These are phyloP conservation scores for Solanum hybrid DNA, from an alignment of 305 asterid species.

Conservation along the genomic window DNA sequence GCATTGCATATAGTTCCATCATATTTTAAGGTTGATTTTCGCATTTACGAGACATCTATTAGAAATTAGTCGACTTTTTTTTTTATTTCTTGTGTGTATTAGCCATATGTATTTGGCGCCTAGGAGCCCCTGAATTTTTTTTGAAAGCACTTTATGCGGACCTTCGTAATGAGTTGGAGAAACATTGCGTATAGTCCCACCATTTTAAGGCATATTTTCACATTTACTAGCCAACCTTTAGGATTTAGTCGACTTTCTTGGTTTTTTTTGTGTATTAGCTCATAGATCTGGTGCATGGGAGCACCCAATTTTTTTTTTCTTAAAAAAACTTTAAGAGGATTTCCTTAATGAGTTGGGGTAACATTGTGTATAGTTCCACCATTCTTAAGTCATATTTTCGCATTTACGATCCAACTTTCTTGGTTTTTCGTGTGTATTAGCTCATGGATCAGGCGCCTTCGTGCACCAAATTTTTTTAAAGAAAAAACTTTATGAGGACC, in stretches of 20 bases:
- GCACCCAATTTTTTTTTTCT: not conserved
- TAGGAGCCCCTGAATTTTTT: not conserved
- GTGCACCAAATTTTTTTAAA: not conserved
- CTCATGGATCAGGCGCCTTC: accelerated
- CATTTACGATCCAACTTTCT: too few species aligned
- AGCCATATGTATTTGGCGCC: not conserved
- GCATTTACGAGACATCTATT: too few species aligned
- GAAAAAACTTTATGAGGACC: not conserved
- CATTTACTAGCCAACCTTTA: not conserved
- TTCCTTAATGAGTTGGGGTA: not conserved
- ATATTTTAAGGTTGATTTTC: too few species aligned
- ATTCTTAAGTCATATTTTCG: not conserved
- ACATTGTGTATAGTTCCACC: not conserved
- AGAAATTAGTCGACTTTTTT: too few species aligned
- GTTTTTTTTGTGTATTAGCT: not conserved
- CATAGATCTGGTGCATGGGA: not conserved
- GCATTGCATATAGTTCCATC: too few species aligned
- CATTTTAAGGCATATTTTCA: not conserved
- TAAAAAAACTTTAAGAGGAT: not conserved
- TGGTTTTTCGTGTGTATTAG: not conserved
- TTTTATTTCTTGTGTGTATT: not conserved
- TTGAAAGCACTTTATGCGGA: not conserved
- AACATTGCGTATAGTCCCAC: too few species aligned
- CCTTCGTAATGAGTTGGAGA: not conserved
- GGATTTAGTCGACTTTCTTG: not conserved